These are phyloP conservation scores for Zymoseptoria brevis DNA, from an alignment of 2,329 filamentous ascomycete species.

Conservation along the genomic window DNA sequence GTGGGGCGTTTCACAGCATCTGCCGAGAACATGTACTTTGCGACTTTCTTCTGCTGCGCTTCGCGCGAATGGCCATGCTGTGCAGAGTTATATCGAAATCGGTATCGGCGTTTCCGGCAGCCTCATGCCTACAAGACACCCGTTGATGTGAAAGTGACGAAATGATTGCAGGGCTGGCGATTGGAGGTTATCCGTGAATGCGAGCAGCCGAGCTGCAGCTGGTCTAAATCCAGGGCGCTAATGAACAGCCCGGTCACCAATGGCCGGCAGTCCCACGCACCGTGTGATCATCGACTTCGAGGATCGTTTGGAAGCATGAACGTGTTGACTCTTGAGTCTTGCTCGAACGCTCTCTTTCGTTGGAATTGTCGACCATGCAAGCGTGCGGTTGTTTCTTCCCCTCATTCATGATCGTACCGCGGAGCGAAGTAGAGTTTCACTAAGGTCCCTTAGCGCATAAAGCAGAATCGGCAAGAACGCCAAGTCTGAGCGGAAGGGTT, in stretches of 20 bases:
- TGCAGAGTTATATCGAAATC: neutral
- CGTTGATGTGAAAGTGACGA: too few relatives aligned
- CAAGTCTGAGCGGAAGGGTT: neutral
- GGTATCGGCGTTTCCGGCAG: too few relatives aligned
- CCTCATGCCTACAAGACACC: too few relatives aligned
- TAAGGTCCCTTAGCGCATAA: neutral
- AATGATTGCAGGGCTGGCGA: neutral
- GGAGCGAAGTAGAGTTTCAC: too few relatives aligned
- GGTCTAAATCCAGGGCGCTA: neutral
- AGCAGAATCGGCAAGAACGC: neutral
- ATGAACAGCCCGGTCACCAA: neutral
- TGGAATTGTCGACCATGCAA: neutral
- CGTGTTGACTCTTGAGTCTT: neutral
- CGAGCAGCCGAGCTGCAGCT: neutral
- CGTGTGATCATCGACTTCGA: neutral
- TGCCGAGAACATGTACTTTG: neutral
- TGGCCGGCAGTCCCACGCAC: neutral
- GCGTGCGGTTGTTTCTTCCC: neutral
- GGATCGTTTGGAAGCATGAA: neutral
- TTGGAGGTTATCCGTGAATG: neutral
- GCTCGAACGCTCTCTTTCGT: neutral
- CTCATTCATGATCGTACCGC: too few relatives aligned
- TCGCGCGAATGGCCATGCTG: neutral
- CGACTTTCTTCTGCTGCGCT: neutral
- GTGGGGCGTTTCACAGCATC: neutral